phyloP scores from a whole-genome alignment of 352 stramenopile genomes.

The Globisporangium polare region DNA sequence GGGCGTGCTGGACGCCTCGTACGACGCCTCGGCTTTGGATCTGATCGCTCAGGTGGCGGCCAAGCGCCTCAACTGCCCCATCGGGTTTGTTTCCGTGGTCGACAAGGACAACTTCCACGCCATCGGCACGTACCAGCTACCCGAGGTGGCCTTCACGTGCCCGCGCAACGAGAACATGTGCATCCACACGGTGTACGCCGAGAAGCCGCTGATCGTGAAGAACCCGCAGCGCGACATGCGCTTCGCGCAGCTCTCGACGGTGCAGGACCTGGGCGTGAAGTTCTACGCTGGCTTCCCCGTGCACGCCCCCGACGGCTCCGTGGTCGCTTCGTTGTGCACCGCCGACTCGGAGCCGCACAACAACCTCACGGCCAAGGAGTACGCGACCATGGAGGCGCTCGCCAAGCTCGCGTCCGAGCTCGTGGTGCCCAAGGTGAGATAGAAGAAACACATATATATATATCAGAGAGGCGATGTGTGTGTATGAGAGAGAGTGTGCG shows the following conservation, averaged over 20 bases:
- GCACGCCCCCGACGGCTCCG: constrained; percentile 33
- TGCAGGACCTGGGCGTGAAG: constrained; percentile 46
- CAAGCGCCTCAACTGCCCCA: constrained; percentile 43
- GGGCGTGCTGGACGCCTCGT: constrained; percentile 33
- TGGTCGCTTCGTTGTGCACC: constrained; percentile 44
- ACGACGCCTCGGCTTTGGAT: constrained; percentile 46
- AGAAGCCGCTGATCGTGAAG: constrained; percentile 60
- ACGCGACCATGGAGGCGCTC: constrained; percentile 67
- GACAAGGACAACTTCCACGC: constrained; percentile 46
- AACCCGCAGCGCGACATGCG: constrained; percentile 63
- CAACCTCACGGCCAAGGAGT: constrained; percentile 66
- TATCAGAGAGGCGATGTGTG: background rate
- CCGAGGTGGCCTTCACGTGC: constrained; percentile 22
- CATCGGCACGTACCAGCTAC: constrained; percentile 42
- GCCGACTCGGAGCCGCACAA: constrained; percentile 39
- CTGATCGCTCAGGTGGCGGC: constrained; percentile 54
- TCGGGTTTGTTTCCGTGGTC: constrained; percentile 59
- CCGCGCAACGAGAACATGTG: constrained; percentile 56
- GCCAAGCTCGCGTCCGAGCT: constrained; percentile 49
- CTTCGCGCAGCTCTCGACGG: constrained; percentile 45
- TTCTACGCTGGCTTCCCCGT: constrained; percentile 70
- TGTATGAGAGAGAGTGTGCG: background rate
- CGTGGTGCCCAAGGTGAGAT: constrained; percentile 7
- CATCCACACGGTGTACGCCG: constrained; percentile 50
- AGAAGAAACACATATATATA: background rate